Conservation (phyloP, 1,139 yeast species). For the Taphrina betulina region DNA sequence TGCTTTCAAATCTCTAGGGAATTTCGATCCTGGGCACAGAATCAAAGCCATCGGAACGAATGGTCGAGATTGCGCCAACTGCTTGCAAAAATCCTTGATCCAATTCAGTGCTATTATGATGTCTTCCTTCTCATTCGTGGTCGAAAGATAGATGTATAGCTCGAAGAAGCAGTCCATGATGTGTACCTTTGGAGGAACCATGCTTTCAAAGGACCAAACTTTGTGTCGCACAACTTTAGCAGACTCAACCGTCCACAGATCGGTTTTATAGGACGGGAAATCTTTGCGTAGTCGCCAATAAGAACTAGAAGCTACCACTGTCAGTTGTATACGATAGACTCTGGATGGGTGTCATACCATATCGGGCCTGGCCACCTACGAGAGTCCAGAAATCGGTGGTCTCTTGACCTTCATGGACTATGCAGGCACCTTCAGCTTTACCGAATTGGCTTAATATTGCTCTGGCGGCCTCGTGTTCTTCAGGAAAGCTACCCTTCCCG, state of each 20-base stretch:
- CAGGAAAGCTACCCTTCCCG: conserved; percentile 15
- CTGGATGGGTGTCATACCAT: neutral
- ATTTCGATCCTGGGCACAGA: conserved; percentile 14
- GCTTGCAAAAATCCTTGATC: conserved; percentile 1
- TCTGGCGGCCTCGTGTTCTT: conserved; percentile 17
- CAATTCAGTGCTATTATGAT: conserved; percentile 3
- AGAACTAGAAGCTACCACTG: conserved; percentile 8
- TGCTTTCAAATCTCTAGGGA: conserved; percentile 30
- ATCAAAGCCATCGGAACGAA: conserved; percentile 21
- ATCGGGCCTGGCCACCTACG: conserved; percentile 18
- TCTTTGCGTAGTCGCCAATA: conserved; percentile 17
- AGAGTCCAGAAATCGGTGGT: conserved; percentile 1
- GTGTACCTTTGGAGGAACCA: neutral
- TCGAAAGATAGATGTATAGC: conserved; percentile 2
- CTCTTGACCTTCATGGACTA: conserved; percentile 17
- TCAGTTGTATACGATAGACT: neutral
- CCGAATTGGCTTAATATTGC: neutral
- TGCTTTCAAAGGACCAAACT: neutral
- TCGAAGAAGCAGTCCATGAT: conserved; percentile 25
- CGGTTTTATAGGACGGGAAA: conserved; percentile 1
- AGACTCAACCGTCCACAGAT: conserved; percentile 5
- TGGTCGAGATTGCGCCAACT: conserved; percentile 12
- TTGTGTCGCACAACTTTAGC: neutral
- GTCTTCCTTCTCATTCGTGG: conserved; percentile 2
- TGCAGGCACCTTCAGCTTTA: neutral